phyloP scores from a whole-genome alignment of 352 stramenopile genomes.

The Globisporangium mamillatum region DNA sequence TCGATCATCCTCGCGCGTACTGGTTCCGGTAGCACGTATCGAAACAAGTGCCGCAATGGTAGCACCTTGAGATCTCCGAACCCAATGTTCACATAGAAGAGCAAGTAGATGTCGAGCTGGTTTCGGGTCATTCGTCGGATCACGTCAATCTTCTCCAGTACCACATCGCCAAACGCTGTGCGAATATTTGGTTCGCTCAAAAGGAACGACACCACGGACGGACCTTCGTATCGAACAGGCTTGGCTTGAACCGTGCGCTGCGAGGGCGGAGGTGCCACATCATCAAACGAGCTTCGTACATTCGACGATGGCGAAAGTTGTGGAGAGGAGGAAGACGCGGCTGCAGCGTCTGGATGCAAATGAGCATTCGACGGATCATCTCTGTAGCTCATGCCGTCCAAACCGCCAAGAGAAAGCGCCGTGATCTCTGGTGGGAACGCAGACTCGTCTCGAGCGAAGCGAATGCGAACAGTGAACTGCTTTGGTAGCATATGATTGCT shows the following conservation, averaged over 20 bases:
- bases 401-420: slow-evolving; percentile 19
- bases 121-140: slow-evolving; percentile 51
- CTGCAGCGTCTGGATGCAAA: background rate
- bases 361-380: background rate
- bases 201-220: slow-evolving; percentile 62
- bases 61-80: slow-evolving; percentile 53
- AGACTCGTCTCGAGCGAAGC: slow-evolving; percentile 45
- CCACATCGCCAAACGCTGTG: slow-evolving; percentile 75
- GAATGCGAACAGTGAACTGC: slow-evolving; percentile 58
- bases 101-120: slow-evolving; percentile 66
- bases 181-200: slow-evolving; percentile 58
- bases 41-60: slow-evolving; percentile 70
- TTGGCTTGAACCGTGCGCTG: slow-evolving; percentile 32
- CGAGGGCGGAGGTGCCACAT: background rate
- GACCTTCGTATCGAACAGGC: slow-evolving; percentile 64
- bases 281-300: slow-evolving; percentile 17
- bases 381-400: slow-evolving; percentile 22
- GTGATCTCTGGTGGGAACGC: slow-evolving; percentile 44
- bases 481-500: slow-evolving; percentile 62
- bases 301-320: slow-evolving; percentile 1
- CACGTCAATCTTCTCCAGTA: slow-evolving; percentile 83
- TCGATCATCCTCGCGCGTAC: slow-evolving; percentile 60
- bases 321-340: background rate
- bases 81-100: slow-evolving; percentile 71
- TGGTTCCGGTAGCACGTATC: slow-evolving; percentile 60